phyloP scores from a whole-genome alignment of 1,284 basidiomycete genomes.

The Tilletia indica region DNA sequence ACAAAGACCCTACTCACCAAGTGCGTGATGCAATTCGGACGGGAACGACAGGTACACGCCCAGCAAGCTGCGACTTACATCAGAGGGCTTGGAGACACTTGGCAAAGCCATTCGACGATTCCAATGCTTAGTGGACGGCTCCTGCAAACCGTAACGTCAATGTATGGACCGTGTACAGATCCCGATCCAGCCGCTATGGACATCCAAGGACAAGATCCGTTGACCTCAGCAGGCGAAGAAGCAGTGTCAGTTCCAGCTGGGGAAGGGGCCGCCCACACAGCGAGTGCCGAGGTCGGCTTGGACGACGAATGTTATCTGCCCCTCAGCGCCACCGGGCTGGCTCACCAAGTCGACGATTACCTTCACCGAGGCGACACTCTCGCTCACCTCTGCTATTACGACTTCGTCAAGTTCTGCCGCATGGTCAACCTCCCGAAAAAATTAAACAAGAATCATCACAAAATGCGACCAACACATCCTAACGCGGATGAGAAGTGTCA shows the following conservation, averaged over 20 bases:
- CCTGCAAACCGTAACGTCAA: too few relatives aligned
- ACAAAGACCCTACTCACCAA: too few relatives aligned
- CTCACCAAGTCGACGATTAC: neutral
- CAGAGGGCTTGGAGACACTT: neutral
- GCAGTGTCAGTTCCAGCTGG: neutral
- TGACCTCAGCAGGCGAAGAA: too few relatives aligned
- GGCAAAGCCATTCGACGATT: neutral
- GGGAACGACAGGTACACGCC: too few relatives aligned
- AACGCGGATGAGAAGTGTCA: neutral
- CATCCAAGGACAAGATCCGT: too few relatives aligned
- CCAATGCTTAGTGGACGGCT: neutral
- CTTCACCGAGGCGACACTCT: neutral
- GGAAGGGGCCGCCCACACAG: neutral
- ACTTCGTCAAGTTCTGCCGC: neutral
- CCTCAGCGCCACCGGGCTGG: neutral
- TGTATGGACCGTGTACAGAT: too few relatives aligned
- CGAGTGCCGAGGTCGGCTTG: neutral
- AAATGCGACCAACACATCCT: neutral
- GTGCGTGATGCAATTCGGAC: too few relatives aligned
- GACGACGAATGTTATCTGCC: neutral
- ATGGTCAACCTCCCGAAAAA: neutral
- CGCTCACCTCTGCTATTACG: neutral
- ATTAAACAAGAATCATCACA: neutral
- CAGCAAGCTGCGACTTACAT: neutral
- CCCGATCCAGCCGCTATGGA: too few relatives aligned